Percentiles rank a stretch among this genome's conserved stretches.
Conservation (phyloP, 208 protist genomes). For the Wallacemonas sp. region DNA sequence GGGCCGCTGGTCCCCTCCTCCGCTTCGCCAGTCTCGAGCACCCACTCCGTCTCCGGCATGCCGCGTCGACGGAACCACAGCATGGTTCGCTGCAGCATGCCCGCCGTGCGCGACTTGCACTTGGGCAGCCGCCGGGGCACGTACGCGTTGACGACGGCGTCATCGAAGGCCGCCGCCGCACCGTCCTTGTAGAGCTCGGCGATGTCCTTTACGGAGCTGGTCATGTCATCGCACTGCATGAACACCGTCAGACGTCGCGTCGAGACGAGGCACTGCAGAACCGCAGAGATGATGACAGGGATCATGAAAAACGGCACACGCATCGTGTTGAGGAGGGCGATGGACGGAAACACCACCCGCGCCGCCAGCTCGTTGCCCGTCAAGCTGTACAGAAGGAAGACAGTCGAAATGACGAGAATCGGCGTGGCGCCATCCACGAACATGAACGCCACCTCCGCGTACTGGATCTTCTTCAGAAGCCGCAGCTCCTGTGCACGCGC, state of each 20-base stretch:
- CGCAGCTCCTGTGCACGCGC: constrained; percentile 53
- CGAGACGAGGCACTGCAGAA: constrained; percentile 78
- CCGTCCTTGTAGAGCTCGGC: constrained; percentile 13
- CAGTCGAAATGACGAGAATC: constrained; percentile 54
- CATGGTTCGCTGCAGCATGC: constrained; percentile 17
- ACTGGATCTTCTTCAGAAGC: constrained; percentile 37
- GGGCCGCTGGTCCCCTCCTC: neutral
- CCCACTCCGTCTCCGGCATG: constrained; percentile 32
- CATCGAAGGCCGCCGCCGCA: constrained; percentile 29
- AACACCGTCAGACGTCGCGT: constrained; percentile 64
- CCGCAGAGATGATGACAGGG: constrained; percentile 58
- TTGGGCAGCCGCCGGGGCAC: constrained; percentile 27
- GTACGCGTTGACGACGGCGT: constrained; percentile 26
- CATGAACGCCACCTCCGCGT: constrained; percentile 35
- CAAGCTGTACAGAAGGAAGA: constrained; percentile 57
- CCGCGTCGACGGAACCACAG: constrained; percentile 23
- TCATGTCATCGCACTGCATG: constrained; percentile 51
- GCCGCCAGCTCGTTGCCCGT: constrained; percentile 65
- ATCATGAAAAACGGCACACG: constrained; percentile 91
- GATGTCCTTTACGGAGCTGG: constrained; percentile 22
- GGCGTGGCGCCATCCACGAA: constrained; percentile 69
- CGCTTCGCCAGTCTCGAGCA: neutral
- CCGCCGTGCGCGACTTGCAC: constrained; percentile 16
- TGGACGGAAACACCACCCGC: constrained; percentile 85
- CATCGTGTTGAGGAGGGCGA: constrained; percentile 90